phyloP scores from a whole-genome alignment of 306 rosid species.

The Lupinus albus region DNA sequence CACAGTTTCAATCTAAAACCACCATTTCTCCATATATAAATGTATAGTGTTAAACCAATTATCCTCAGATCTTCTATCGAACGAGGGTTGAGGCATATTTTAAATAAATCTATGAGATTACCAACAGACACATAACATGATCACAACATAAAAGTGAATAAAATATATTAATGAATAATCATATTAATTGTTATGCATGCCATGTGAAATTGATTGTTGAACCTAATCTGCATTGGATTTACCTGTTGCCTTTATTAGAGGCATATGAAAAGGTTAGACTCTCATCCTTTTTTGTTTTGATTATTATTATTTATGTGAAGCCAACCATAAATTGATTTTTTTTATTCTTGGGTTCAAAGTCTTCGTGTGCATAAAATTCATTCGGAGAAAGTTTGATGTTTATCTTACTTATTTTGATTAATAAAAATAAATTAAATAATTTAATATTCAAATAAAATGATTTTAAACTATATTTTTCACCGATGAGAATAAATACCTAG shows the following conservation, averaged over 20 bases:
- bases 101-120: background rate
- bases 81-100: conserved; percentile 33
- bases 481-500: no score
- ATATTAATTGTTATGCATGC: conserved; percentile 35
- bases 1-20: conserved; percentile 58
- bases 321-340: no score
- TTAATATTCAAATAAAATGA: no score
- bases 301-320: background rate
- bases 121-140: conserved; percentile 16
- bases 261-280: conserved; percentile 20
- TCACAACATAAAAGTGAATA: conserved; percentile 3
- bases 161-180: conserved; percentile 11
- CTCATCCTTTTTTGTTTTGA: conserved; percentile 10
- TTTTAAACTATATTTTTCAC: no score
- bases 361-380: no score
- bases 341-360: no score
- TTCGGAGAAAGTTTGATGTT: no score
- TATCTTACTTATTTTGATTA: no score
- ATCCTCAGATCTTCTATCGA: conserved; percentile 16
- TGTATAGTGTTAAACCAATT: conserved; percentile 39
- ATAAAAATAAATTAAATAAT: no score
- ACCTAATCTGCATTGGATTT: conserved; percentile 37
- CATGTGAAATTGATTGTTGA: conserved; percentile 50
- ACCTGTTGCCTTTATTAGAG: conserved; percentile 30
- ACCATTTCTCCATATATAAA: conserved; percentile 38